Base-by-base conservation (phyloP, 2,329 filamentous ascomycete species). In the Nigrospora sphaerica region DNA sequence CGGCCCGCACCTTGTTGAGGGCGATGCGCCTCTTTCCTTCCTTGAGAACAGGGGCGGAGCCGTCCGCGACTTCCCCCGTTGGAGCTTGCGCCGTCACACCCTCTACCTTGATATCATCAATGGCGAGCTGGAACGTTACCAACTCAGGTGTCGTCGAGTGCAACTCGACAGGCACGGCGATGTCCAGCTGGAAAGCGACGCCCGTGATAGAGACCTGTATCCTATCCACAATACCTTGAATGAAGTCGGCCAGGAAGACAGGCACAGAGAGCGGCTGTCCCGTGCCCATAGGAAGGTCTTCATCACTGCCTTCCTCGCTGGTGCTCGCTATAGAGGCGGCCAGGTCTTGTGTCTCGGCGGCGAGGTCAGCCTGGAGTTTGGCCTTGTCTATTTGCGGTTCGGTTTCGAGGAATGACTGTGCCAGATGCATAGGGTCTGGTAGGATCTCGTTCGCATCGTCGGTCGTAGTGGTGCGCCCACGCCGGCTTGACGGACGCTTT, bases 321-420 rank as follows among this genome's bases (percentile, higher is more conserved):
- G 74, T 72, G 51, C 74, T 72, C 9, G 74, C 57, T 16, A 80
- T 63, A 1, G 83, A 86, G 17, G 81, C 77, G 35, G 77, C 77
- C 36, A 86, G 63, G 48, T 83, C 77, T 46, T 81, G 75, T 1
- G 75, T 76, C 58, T 85, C 80, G 1, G 80, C 76, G 17, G 77
- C 72, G 14, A 91, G 65, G 10, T 83, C 84, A 42, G 84, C 79
- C 60, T 90, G 83, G 19, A 92, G 70, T 57, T 84, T 77, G 48
- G 72, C 74, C 52, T 78, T 83, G 56, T 89, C 85, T 42, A 78
- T 72, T 6, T 70, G 68, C 12, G 85, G 80, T 58, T 89, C 82
- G 2, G 84, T 79, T 53, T 85, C 74, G n/a, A 92, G 70, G 59
- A 92, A 92, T 0, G 86, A 91, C 59, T 86, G 78, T 13, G 88